Percentiles rank a stretch among this genome's conserved stretches.
Evolutionary conservation across 768 basidiomycete species (phyloP).

Genomic region (Tricholoma furcatifolium): DNA sequence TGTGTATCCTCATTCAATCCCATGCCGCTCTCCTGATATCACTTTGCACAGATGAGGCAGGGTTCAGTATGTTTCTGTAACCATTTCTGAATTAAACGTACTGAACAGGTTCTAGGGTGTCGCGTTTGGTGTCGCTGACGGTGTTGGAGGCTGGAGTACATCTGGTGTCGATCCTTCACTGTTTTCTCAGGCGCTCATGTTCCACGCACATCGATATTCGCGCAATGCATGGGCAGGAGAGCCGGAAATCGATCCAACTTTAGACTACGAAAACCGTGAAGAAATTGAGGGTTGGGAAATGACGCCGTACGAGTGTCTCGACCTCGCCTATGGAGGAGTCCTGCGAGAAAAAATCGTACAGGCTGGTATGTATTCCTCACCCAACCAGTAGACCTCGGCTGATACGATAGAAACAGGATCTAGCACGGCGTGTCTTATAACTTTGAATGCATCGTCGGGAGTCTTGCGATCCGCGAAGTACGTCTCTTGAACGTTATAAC

Average conservation of each 20-base stretch:
- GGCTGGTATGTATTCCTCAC: constrained; percentile 50
- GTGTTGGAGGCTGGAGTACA: constrained; percentile 90
- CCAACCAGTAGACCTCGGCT: constrained; percentile 14
- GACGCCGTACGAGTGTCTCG: constrained; percentile 68
- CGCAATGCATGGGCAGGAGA: constrained; percentile 79
- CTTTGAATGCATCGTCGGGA: constrained; percentile 73
- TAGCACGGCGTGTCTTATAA: constrained; percentile 79
- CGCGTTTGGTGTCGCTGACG: constrained; percentile 85
- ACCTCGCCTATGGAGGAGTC: constrained; percentile 70
- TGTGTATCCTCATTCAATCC: constrained; percentile 20
- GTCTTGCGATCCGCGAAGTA: constrained; percentile 78
- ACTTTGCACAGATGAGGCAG: constrained; percentile 61
- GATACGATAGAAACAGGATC: constrained; percentile 51
- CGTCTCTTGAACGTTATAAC: constrained; percentile 21
- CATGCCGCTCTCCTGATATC: not conserved
- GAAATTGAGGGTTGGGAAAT: constrained; percentile 76
- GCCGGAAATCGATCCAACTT: constrained; percentile 76
- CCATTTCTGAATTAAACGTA: constrained; percentile 22
- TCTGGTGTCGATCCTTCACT: constrained; percentile 84
- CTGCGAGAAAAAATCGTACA: constrained; percentile 63
- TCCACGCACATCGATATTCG: constrained; percentile 73
- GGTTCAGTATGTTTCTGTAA: constrained; percentile 62
- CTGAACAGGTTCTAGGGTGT: constrained; percentile 52
- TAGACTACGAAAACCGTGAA: constrained; percentile 67
- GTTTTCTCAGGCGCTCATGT: constrained; percentile 92